Conservation (phyloP, 495 filamentous ascomycete species). For the Penicillium coprophilum region DNA sequence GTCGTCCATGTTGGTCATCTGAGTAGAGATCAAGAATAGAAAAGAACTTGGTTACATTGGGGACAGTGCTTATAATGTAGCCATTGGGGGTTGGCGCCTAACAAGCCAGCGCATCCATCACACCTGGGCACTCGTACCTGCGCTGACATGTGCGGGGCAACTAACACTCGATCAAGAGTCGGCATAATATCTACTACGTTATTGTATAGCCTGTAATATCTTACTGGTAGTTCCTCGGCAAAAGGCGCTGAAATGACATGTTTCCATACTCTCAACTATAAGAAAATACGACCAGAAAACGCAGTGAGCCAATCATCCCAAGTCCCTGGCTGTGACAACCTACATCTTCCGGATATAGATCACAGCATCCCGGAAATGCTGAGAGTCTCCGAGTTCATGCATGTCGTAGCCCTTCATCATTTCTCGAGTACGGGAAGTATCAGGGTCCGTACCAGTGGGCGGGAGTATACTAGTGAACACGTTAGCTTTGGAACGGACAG, state of each 20-base stretch:
- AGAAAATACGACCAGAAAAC: too few species aligned
- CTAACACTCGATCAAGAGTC: not conserved
- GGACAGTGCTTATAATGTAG: not conserved
- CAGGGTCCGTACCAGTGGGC: too few species aligned
- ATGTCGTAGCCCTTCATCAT: not conserved
- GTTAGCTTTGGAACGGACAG: not conserved
- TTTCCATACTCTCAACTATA: too few species aligned
- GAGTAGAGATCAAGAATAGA: not conserved
- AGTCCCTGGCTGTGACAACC: too few species aligned
- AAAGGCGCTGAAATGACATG: too few species aligned
- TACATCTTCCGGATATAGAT: not conserved
- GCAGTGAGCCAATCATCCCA: too few species aligned
- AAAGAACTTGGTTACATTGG: not conserved
- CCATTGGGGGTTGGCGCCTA: not conserved
- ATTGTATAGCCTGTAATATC: too few species aligned
- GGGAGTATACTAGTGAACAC: not conserved
- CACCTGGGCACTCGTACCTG: too few species aligned
- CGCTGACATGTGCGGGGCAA: not conserved
- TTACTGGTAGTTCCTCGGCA: too few species aligned
- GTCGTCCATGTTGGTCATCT: not conserved
- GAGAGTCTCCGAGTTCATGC: not conserved
- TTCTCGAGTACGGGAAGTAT: not conserved
- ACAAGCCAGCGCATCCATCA: not conserved
- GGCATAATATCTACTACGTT: not conserved
- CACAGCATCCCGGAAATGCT: not conserved